Evolutionary conservation across 139 green algal species (phyloP).

Genomic region (Desmodesmus armatus): DNA sequence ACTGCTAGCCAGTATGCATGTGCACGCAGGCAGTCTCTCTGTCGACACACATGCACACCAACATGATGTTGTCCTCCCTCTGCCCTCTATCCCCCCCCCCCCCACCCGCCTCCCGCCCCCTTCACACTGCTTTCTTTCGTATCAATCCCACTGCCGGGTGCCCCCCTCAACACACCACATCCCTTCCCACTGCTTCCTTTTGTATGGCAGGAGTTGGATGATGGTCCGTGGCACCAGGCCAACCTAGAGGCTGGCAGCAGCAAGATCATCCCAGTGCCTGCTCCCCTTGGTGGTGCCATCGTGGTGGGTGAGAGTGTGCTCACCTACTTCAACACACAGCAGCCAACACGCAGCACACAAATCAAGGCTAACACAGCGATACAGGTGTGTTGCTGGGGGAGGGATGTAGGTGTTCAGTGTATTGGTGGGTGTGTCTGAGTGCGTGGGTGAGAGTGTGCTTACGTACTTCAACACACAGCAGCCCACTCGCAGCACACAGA

Average conservation of each 20-base stretch:
- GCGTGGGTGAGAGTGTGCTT: slow-evolving; percentile 87
- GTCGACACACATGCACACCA: too few relatives aligned
- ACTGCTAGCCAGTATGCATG: too few relatives aligned
- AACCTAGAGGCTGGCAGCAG: slow-evolving; percentile 84
- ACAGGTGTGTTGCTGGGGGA: slow-evolving; percentile 23
- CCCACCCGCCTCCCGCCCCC: too few relatives aligned
- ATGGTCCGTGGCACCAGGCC: slow-evolving; percentile 83
- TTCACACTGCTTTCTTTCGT: too few relatives aligned
- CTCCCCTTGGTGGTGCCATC: slow-evolving; percentile 81
- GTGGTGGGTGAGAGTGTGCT: slow-evolving; percentile 90
- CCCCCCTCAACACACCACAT: too few relatives aligned
- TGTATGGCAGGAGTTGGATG: slow-evolving; percentile 78
- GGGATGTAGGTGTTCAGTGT: too few relatives aligned
- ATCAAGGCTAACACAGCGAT: slow-evolving; percentile 51
- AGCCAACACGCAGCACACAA: slow-evolving; percentile 44
- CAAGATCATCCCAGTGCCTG: slow-evolving; percentile 88
- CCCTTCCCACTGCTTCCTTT: too few relatives aligned
- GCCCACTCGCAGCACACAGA: slow-evolving; percentile 45
- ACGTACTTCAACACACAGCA: slow-evolving; percentile 72
- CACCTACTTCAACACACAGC: slow-evolving; percentile 71
- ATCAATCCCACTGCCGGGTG: too few relatives aligned
- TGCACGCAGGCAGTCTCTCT: too few relatives aligned
- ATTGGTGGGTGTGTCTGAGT: not conserved
- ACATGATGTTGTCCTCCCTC: too few relatives aligned
- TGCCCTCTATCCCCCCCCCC: too few relatives aligned